Conservation (phyloP, 805 yeast genomes). For the Candida germanica region DNA sequence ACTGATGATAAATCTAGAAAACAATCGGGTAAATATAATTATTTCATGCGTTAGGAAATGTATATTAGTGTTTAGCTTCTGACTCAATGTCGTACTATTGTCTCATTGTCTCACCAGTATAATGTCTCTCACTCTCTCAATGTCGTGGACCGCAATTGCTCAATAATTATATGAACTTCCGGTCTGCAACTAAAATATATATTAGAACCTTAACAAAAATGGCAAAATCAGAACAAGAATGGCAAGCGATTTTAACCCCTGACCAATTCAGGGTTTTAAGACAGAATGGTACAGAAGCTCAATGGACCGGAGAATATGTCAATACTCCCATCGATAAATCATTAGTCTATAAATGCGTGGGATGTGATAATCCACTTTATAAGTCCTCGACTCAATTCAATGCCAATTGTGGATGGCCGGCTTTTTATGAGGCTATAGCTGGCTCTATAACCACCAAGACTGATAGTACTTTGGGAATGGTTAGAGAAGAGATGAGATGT, state of each 20-base stretch:
- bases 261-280: slow-evolving; percentile 77
- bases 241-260: slow-evolving; percentile 77
- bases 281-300: slow-evolving; percentile 68
- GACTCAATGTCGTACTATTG: too few species aligned
- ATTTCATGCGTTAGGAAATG: slow-evolving; percentile 59
- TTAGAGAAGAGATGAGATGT: slow-evolving; percentile 86
- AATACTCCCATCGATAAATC: slow-evolving; percentile 44
- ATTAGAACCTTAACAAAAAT: too few species aligned
- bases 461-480: slow-evolving; percentile 73
- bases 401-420: slow-evolving; percentile 98
- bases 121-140: too few species aligned
- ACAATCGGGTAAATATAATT: slow-evolving; percentile 57
- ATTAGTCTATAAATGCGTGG: slow-evolving; percentile 84
- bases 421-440: slow-evolving; percentile 86
- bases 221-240: slow-evolving; percentile 51
- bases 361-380: slow-evolving; percentile 78
- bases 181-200: too few species aligned
- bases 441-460: slow-evolving; percentile 62
- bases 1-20: slow-evolving; percentile 49
- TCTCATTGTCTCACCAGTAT: too few species aligned
- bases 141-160: too few species aligned
- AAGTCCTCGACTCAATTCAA: slow-evolving; percentile 77
- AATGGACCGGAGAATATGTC: slow-evolving; percentile 60
- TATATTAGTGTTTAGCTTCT: too few species aligned
- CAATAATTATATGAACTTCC: too few species aligned